Evolutionary conservation across 495 filamentous ascomycete species (phyloP), one percentile per base, ranked within the genome.

Genomic region (Pyrenula aspistea): DNA sequence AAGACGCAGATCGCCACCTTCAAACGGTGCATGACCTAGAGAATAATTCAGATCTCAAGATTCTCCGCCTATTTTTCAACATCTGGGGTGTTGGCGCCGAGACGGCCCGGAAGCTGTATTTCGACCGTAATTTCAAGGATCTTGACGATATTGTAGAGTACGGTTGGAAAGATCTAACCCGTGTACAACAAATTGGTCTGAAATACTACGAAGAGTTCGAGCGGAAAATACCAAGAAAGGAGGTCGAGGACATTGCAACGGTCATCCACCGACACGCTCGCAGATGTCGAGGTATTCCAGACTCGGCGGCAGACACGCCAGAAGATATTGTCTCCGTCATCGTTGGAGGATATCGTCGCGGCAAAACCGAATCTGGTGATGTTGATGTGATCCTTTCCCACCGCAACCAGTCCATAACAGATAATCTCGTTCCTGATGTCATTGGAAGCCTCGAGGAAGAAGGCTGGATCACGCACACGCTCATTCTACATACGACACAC

Each of bases 141-240:
- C 74, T 91, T 0, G 91, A 96, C 63, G 91, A 97, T 62, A 73
- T 97, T 4, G 74, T 96, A 56, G 86, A 94, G 61, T 73, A 84
- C 60, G 91, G 87, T 22, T 98, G 94, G 94, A 62, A 75, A 42
- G 69, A 60, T 0, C 74, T 97, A 0, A 84, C 75, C 0, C 79
- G 91, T 15, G 86, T 87, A 1, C 91, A 95, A 67, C 91, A 97
- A 65, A 95, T 98, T 51, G 93, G 93, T 0, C 68, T 97, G n/a
- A 97, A 97, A 65, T 96, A 84, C 66, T 95, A 91, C 65, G 88
- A 94, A 51, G 93, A 97, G 55, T 86, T 98, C 50, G 74, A 79
- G 31, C 66, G 74, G 21, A 79, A 77, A 25, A 87, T 98, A 19
- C 77, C 90, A 1, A 78, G 91, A 1, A 51, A 55, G 0, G 92